Base-by-base conservation (phyloP, 352 stramenopile genomes). In the Globisporangium canariense region DNA sequence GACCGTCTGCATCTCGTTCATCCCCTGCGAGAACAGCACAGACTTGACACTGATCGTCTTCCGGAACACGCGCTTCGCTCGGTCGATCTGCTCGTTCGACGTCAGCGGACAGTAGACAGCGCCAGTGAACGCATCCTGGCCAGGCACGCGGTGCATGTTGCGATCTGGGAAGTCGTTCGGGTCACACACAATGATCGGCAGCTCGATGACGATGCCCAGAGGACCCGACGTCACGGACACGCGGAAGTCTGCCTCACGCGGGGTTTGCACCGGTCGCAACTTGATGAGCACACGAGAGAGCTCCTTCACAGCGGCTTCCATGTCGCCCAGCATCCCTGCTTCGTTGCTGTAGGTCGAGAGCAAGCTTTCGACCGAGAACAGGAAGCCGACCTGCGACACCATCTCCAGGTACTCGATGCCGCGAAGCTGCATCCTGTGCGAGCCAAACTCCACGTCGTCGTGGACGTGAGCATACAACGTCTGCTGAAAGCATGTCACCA, bases 1-100 rank as follows among this genome's bases (percentile, higher is more conserved):
- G 7, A 98, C 80, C 22, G 90, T 97, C 71, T 97, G 90, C 78
- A 96, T 93, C 67, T 97, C 93, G 76, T 98, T 98, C 74, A 98
- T 87, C 43, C 93, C 92, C 54, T 98, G 87, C 2, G 83, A 93
- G 62, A 95, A 95, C 9, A 95, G 68, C 22, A 95, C 76, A 4
- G 87, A 80, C 9, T 90, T 78, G n/a, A 95, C 77, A 7, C 56
- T 62, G 67, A 95, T 90, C 1, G 69, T 62, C 22, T 73, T 73
- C 54, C 77, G 70, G 38, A 93, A 86, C 58, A 93, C 69, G 50
- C 74, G 75, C n/a, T 88, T 81, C 1, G 77, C 74, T 1, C 83
- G 79, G 32, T 78, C 56, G 40, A 77, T 83, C 50, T 91, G 56
- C 38, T 81, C 78, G 13, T 59, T 51, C 0, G 76, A 82, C 10